phyloP scores from a whole-genome alignment of 495 filamentous ascomycete genomes.

The Cladorrhinum samala region DNA sequence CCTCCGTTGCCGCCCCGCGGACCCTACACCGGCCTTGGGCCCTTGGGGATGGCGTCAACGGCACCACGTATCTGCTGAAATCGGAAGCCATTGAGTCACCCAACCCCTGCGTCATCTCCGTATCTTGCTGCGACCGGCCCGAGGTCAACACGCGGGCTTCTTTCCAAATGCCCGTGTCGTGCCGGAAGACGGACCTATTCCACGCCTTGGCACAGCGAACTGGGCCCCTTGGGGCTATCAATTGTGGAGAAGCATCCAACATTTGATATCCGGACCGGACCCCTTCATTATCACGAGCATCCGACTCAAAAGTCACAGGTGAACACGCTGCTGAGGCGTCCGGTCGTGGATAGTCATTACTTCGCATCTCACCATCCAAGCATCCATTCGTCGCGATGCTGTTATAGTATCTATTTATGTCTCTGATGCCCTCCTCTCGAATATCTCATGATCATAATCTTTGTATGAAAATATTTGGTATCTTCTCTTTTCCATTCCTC shows the following conservation, averaged over 20 bases:
- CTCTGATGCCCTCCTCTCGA: not conserved
- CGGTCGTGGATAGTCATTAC: too few relatives aligned
- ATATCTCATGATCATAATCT: slow-evolving; percentile 13
- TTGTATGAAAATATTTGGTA: too few relatives aligned
- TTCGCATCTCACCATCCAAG: not conserved
- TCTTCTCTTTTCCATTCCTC: too few relatives aligned
- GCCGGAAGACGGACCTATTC: not conserved
- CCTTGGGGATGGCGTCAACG: not conserved
- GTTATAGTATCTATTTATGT: too few relatives aligned
- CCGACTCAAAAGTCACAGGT: not conserved
- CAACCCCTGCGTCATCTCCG: not conserved
- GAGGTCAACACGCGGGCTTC: not conserved
- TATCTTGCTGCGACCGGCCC: not conserved
- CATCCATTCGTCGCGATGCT: too few relatives aligned
- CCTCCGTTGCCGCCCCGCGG: not conserved
- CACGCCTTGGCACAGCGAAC: not conserved
- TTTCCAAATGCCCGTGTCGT: not conserved
- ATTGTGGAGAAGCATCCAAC: not conserved
- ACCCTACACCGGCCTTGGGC: too few relatives aligned
- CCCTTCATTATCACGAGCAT: not conserved
- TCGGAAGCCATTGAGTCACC: not conserved
- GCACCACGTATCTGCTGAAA: not conserved
- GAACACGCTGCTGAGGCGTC: too few relatives aligned
- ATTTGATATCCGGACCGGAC: not conserved
- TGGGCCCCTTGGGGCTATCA: not conserved